Conservation (phyloP, 2,329 filamentous ascomycete genomes). For the Akanthomyces dipterigenus region DNA sequence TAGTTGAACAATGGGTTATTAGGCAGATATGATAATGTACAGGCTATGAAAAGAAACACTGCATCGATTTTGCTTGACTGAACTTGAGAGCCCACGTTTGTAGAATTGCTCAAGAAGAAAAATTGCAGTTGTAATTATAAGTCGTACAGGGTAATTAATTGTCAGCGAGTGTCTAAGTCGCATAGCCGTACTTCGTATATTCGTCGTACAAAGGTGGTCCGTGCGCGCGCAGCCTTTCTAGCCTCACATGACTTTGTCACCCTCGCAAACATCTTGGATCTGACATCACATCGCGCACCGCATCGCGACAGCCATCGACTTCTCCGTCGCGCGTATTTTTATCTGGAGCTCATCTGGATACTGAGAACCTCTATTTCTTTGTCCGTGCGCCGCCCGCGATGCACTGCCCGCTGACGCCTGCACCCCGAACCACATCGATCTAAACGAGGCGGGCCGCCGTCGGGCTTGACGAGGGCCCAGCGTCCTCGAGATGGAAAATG, state of each 20-base stretch:
- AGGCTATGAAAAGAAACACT: slow-evolving; percentile 1
- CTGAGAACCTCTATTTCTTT: not conserved
- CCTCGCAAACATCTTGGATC: slow-evolving; percentile 9
- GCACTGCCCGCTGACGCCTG: not conserved
- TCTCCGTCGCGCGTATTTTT: not conserved
- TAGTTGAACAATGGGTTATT: slow-evolving; percentile 2
- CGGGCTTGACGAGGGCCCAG: slow-evolving; percentile 39
- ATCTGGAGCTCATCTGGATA: not conserved
- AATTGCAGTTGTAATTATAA: not conserved
- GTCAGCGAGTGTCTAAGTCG: no score
- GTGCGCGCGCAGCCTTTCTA: slow-evolving; percentile 17
- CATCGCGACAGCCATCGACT: slow-evolving; percentile 1
- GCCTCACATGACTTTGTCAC: slow-evolving; percentile 26
- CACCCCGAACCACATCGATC: not conserved
- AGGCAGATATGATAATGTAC: slow-evolving; percentile 11
- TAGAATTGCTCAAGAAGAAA: not conserved
- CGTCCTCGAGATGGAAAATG: slow-evolving; percentile 48
- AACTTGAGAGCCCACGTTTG: not conserved
- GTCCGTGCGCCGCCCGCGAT: not conserved
- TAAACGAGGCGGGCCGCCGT: not conserved
- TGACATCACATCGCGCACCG: slow-evolving; percentile 9
- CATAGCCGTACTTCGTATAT: no score
- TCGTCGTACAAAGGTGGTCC: slow-evolving; percentile 14
- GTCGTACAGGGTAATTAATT: not conserved
- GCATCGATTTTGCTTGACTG: slow-evolving; percentile 1